Evolutionary conservation across 331 rosid species (phyloP).

Genomic region (Quercus lobata): DNA sequence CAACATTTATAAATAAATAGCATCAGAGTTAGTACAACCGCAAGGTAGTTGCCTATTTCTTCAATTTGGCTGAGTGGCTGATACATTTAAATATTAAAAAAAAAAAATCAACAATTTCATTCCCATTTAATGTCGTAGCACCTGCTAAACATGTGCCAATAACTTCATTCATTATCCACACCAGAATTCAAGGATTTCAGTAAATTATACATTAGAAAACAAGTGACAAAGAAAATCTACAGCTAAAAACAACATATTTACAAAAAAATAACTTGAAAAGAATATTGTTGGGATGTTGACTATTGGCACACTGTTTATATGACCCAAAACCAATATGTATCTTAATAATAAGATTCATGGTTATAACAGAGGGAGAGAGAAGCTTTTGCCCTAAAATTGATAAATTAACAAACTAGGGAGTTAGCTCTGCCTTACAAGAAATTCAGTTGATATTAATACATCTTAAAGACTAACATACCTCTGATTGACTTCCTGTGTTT

Average conservation of each 20-base stretch:
- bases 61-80: not conserved
- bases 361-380: not conserved
- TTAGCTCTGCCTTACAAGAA: constrained; percentile 9
- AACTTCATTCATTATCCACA: no score
- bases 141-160: no score
- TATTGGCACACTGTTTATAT: not conserved
- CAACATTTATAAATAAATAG: not conserved
- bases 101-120: not conserved
- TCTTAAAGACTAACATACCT: constrained; percentile 30
- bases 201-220: not conserved
- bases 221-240: not conserved
- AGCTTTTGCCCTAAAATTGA: not conserved
- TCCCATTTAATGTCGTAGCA: not conserved
- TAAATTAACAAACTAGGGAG: constrained; percentile 1
- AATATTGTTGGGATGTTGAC: not conserved
- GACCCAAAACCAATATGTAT: not conserved
- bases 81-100: not conserved
- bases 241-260: not conserved
- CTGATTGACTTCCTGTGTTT: constrained; percentile 42
- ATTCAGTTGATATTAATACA: constrained; percentile 7
- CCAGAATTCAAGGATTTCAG: not conserved
- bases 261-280: not conserved
- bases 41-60: not conserved
- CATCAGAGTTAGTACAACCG: no score
- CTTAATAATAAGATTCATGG: not conserved